Evolutionary conservation across 2,329 filamentous ascomycete species (phyloP).

Genomic region (Botrytis deweyae): DNA sequence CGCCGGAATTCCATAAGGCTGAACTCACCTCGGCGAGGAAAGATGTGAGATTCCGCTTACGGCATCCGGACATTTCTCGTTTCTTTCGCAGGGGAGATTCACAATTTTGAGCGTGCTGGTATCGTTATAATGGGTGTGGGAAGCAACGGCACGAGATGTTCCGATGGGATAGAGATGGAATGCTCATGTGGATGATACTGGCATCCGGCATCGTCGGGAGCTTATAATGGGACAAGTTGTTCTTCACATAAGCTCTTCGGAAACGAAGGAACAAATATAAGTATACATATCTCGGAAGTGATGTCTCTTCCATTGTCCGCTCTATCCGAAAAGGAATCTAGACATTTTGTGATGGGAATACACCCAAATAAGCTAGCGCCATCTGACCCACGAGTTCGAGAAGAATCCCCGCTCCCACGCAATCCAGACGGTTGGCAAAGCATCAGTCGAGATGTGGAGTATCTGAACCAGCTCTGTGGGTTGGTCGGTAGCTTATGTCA

Average conservation of each 20-base stretch:
- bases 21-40: slow-evolving; percentile 11
- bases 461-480: not conserved
- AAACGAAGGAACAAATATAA: not conserved
- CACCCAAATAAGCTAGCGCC: not conserved
- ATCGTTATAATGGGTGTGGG: not conserved
- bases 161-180: not conserved
- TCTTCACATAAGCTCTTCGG: not conserved
- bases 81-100: not conserved
- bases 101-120: not conserved
- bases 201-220: not conserved
- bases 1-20: not conserved
- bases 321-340: not conserved
- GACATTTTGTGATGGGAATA: not conserved
- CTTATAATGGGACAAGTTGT: not conserved
- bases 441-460: not conserved
- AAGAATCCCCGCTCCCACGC: not conserved
- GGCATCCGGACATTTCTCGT: not conserved
- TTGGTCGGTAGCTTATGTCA: slow-evolving; percentile 1
- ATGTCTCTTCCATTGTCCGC: not conserved
- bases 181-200: not conserved
- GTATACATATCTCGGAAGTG: not conserved
- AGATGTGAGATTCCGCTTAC: not conserved
- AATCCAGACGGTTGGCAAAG: not conserved
- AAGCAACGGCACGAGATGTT: not conserved
- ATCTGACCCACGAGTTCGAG: not conserved